These are phyloP conservation scores for Boletus sp. DNA, from an alignment of 768 basidiomycete species.

Conservation along the genomic window DNA sequence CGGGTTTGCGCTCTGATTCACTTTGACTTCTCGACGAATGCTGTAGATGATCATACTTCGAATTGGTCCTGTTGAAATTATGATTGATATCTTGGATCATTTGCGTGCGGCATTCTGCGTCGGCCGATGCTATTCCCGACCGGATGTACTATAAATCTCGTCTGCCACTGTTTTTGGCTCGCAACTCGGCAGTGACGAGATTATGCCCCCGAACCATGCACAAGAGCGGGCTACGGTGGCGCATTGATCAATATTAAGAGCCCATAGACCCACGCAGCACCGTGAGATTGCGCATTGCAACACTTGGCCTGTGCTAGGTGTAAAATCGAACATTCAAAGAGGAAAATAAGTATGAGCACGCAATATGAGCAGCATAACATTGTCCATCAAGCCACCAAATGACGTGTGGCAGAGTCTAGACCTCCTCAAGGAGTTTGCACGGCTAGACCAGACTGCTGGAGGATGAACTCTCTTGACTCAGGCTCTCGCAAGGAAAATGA, in stretches of 20 bases:
- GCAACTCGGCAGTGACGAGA: neutral
- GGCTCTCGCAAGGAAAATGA: neutral
- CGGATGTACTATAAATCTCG: neutral
- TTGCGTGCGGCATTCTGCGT: neutral
- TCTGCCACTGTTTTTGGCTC: neutral
- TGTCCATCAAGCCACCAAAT: slow-evolving; percentile 31
- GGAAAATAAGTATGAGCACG: neutral
- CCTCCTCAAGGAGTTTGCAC: neutral
- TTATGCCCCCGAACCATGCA: neutral
- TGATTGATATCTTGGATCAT: neutral
- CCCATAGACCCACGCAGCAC: slow-evolving; percentile 7
- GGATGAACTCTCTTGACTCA: neutral
- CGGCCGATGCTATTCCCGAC: neutral
- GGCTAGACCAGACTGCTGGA: neutral
- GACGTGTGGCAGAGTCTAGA: slow-evolving; percentile 19
- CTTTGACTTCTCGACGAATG: slow-evolving; percentile 5
- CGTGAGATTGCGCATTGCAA: slow-evolving; percentile 9
- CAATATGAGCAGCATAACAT: slow-evolving; percentile 9
- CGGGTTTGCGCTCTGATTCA: slow-evolving; percentile 6
- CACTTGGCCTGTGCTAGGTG: neutral
- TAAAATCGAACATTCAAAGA: neutral
- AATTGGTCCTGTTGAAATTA: neutral
- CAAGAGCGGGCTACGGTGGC: slow-evolving; percentile 23
- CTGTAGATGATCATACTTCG: slow-evolving; percentile 4
- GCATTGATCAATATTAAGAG: slow-evolving; percentile 13